Evolutionary conservation across 768 basidiomycete genomes (phyloP), one percentile per base, ranked within the genome.

Genomic region (Mycena pura): DNA sequence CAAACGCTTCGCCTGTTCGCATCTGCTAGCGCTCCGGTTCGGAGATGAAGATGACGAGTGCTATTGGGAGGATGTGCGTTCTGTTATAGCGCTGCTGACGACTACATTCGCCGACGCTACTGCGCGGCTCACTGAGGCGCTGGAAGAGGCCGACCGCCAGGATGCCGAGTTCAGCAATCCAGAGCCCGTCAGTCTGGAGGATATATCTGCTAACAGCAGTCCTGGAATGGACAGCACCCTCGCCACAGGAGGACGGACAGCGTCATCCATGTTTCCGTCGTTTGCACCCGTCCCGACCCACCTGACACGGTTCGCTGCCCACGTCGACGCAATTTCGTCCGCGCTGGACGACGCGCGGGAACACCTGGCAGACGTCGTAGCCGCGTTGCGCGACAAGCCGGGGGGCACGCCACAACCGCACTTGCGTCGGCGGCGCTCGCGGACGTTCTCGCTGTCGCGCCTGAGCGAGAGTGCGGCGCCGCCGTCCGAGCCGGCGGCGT

Each of bases 41-140:
- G 69, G 64, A 40, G 87, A 88, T 44, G 86, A 85, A 46, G 90
- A 88, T 31, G 90, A 91, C 63, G 87, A 88, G 49, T 78, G 81
- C 6, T 95, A 95, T 66, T 95, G 92, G 92, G 92, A 93, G 66
- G 88, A 93, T 66, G 91, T 91, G 27, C 82, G 89, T 14, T 85
- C 87, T 25, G 85, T 95, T 47, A 88, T 93, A 80, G 80, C 78
- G 13, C 71, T 94, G 13, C 73, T 94, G 60, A 89, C 88, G 8
- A 86, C 80, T 38, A 82, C 90, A 9, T 79, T 94, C 31, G 78
- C 80, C 3, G 91, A 93, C 64, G 83, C 89, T 2, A 81, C 87
- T 2, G 77, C 85, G 8, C 76, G 87, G 25, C 79, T 95, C 5
- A 73, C 79, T 0, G 87, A 87, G 32, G 89, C 87, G 1, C 75